Evolutionary conservation across 805 yeast genomes (phyloP), one percentile per base, ranked within the genome.

Genomic region (Clavispora carvajalis): DNA sequence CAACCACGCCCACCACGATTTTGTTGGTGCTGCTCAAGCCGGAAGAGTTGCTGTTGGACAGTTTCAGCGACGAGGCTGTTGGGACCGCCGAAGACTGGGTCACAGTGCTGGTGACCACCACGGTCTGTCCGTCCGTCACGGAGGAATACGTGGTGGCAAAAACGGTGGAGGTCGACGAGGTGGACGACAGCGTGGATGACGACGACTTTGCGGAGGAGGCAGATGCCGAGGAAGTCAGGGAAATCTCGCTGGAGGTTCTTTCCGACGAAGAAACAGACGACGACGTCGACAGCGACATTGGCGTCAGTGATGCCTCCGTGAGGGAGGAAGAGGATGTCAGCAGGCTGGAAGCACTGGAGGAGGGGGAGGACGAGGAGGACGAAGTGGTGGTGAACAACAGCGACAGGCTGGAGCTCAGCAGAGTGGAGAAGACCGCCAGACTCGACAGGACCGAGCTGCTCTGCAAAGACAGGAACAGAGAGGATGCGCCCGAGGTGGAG

Each of bases 1-100:
- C 74, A 26, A 69, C 74, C 8, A 69, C 74, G 28, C 75, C 74
- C 7, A 69, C 75, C 7, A 69, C 73, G 16, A 69, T 65, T 41
- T 59, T 60, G 48, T 69, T 69, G 39, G 73, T 67, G 26, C 55
- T 45, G 22, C 73, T 67, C 43, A 69, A 62, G 2, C 74, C 73
- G n/a, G 58, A 45, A 7, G 46, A 26, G 33, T 35, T 38, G 15
- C 35, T 24, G 37, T 39, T 39, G 36, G 47, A 48, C 33, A 37
- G 39, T 22, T 41, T 41, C 13, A 41, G 39, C 1, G 55, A 39
- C 7, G 63, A 44, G 3, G 60, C 49, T 4, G 69, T 52, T 1
- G 65, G 55, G 8, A 50, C 40, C 12, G 58, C 36, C 25, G 56
- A 46, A 11, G 67, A 48, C 23, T 48, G 39, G 2, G 55, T 40